These are phyloP conservation scores for Carex parvula DNA, from an alignment of 176 grass and related monocot genomes.

Conservation along the genomic window DNA sequence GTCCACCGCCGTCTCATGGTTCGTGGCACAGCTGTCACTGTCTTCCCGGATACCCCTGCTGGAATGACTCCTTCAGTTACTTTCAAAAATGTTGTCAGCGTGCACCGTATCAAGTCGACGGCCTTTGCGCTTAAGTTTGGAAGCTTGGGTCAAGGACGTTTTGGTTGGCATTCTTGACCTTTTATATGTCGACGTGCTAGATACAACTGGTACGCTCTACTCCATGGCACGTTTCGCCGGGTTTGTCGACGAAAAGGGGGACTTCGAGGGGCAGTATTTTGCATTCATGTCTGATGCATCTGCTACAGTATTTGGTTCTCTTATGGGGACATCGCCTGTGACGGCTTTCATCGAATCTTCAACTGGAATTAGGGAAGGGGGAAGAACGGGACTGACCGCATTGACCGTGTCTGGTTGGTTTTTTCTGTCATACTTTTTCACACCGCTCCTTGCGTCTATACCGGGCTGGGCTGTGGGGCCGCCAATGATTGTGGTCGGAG, in stretches of 20 bases:
- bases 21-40: constrained; percentile 47
- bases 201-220: constrained; percentile 66
- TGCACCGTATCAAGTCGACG: constrained; percentile 46
- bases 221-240: constrained; percentile 73
- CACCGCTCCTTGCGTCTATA: constrained; percentile 49
- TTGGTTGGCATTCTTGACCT: constrained; percentile 46
- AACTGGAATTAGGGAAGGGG: constrained; percentile 60
- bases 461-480: constrained; percentile 68
- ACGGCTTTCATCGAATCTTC: constrained; percentile 67
- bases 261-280: constrained; percentile 60
- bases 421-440: constrained; percentile 54
- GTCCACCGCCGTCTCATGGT: constrained; percentile 59
- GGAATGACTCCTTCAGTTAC: constrained; percentile 54
- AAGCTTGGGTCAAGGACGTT: constrained; percentile 33
- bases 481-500: constrained; percentile 65
- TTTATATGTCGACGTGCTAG: constrained; percentile 69
- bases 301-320: constrained; percentile 46
- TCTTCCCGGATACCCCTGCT: constrained; percentile 48
- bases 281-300: constrained; percentile 61
- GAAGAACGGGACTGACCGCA: constrained; percentile 54
- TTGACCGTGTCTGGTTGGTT: constrained; percentile 48
- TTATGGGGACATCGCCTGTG: constrained; percentile 57
- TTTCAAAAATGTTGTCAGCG: constrained; percentile 52
- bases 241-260: constrained; percentile 38
- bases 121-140: constrained; percentile 44